Conservation (phyloP, 202 grass and related monocot species). For the Setaria italica region DNA sequence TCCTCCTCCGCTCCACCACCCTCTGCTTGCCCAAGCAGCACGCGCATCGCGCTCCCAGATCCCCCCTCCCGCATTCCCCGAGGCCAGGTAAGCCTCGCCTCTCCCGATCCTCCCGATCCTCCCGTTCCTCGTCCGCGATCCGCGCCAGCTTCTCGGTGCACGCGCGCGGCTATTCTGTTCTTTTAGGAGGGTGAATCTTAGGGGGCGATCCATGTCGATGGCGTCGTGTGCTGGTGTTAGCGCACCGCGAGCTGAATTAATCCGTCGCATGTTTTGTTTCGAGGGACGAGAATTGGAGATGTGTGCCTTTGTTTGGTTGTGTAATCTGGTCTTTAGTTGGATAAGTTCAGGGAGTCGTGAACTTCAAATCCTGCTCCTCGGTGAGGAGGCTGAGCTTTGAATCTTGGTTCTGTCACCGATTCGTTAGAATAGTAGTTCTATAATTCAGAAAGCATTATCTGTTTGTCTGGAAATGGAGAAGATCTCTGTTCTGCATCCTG, state of each 20-base stretch:
- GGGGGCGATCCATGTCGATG: neutral
- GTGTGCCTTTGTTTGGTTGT: neutral
- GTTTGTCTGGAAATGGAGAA: neutral
- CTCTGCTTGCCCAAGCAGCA: neutral
- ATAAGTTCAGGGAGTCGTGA: neutral
- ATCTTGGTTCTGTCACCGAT: neutral
- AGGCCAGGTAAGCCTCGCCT: slow-evolving; percentile 30
- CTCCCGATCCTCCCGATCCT: neutral
- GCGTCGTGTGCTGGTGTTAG: neutral
- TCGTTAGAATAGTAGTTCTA: neutral
- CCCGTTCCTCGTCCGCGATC: neutral
- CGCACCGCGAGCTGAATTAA: neutral
- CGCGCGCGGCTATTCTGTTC: neutral
- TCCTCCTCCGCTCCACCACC: slow-evolving; percentile 19
- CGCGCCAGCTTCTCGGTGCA: neutral
- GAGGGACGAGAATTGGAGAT: neutral
- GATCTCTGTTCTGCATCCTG: neutral
- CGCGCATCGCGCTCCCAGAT: slow-evolving; percentile 28
- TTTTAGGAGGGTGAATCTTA: neutral
- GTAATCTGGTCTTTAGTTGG: slow-evolving; percentile 3
- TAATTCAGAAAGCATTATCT: neutral
- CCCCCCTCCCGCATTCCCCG: slow-evolving; percentile 12
- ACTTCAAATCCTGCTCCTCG: neutral
- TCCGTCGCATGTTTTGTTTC: neutral
- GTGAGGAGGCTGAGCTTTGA: neutral